A percentile compares a stretch with the other conserved stretches of the same genome.
Evolutionary conservation across 768 basidiomycete genomes (phyloP).

Genomic region (Floccularia luteovirens): DNA sequence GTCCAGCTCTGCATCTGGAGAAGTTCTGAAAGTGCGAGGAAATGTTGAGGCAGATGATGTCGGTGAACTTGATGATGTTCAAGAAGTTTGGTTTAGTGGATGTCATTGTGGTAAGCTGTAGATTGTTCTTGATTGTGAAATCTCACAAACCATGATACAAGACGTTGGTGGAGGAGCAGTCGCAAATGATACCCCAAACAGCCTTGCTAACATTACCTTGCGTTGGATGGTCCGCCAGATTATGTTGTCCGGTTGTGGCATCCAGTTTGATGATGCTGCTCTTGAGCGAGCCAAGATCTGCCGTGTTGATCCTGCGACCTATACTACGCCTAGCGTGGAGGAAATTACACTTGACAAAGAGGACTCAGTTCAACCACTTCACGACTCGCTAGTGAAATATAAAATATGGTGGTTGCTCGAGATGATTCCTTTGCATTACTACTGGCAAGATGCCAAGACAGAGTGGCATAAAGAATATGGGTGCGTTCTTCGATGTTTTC

Average conservation of each 20-base stretch:
- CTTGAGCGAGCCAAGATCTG: slow-evolving; percentile 36
- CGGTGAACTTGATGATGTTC: slow-evolving; percentile 32
- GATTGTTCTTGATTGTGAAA: slow-evolving; percentile 1
- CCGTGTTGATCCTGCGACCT: slow-evolving; percentile 6
- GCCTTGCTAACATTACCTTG: slow-evolving; percentile 54
- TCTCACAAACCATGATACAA: slow-evolving; percentile 12
- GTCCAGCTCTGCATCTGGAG: neutral
- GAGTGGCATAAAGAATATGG: slow-evolving; percentile 45
- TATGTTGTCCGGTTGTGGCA: slow-evolving; percentile 46
- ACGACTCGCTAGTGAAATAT: slow-evolving; percentile 40
- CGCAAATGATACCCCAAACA: slow-evolving; percentile 28
- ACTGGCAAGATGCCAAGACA: slow-evolving; percentile 50
- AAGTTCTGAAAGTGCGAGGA: neutral
- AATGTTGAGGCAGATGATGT: slow-evolving; percentile 6
- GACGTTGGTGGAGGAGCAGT: slow-evolving; percentile 68
- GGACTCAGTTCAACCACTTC: slow-evolving; percentile 41
- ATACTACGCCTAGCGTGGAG: slow-evolving; percentile 5
- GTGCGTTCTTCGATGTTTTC: slow-evolving; percentile 29
- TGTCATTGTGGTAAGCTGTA: slow-evolving; percentile 53
- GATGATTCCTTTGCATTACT: slow-evolving; percentile 43
- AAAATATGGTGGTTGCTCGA: slow-evolving; percentile 70
- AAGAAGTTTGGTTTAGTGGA: slow-evolving; percentile 80
- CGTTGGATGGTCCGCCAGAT: slow-evolving; percentile 78
- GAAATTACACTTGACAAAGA: slow-evolving; percentile 14
- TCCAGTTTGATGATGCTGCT: slow-evolving; percentile 45